Evolutionary conservation across 169 alveolate species (phyloP).

Genomic region (Eimeria tenella): DNA sequence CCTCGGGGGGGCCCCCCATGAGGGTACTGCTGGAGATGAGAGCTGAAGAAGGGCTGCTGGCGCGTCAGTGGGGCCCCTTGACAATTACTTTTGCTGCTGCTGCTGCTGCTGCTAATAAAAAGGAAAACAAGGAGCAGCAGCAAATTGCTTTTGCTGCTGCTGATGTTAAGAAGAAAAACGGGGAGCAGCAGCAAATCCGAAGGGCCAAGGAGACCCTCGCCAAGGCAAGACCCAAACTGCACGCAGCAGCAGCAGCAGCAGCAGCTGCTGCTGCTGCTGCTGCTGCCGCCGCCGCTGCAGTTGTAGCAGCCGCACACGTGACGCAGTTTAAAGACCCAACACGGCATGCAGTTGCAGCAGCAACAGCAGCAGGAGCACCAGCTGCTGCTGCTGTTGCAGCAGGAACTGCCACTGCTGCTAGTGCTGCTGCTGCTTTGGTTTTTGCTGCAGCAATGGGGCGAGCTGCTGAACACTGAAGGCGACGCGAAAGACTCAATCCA

Average conservation of each 20-base stretch:
- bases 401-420: too few species aligned
- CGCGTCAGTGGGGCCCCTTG: constrained; percentile 28
- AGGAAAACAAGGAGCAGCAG: too few species aligned
- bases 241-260: not conserved
- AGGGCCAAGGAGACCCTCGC: not conserved
- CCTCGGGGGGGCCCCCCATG: too few species aligned
- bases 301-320: too few species aligned
- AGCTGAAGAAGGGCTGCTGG: not conserved
- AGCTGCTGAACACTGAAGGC: not conserved
- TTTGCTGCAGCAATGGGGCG: not conserved
- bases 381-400: too few species aligned
- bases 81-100: not conserved
- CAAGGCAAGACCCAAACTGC: not conserved
- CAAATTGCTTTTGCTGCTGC: too few species aligned
- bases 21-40: constrained; percentile 21
- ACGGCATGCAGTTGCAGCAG: too few species aligned
- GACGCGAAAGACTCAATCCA: not conserved
- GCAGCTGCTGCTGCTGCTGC: too few species aligned
- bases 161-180: not conserved
- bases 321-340: too few species aligned
- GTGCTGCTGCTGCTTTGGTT: too few species aligned
- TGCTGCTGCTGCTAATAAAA: not conserved
- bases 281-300: too few species aligned
- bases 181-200: not conserved
- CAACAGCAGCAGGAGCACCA: too few species aligned